Base-by-base conservation (phyloP, 495 filamentous ascomycete species). In the Hypoxylon rickii region DNA sequence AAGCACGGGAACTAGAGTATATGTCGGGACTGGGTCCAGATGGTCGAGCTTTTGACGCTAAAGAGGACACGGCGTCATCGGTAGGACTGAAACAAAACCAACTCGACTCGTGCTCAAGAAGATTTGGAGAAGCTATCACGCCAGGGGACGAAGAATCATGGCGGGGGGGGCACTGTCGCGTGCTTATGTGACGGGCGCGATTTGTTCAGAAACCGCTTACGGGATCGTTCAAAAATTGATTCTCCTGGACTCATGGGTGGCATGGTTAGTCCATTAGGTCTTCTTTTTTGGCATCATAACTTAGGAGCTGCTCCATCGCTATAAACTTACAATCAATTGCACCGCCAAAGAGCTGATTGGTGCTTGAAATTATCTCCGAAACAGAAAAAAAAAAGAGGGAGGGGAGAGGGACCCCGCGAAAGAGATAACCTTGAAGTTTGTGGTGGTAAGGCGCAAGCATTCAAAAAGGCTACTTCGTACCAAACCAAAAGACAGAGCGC, bases 1-100 rank as follows among this genome's bases (percentile, higher is more conserved):
- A 50, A 58, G 44, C 43, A 41, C 53, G 44, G 59, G 59, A 54
- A 33, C 52, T 57, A 63, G 49, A 53, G 59, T 37, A 44, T 31
- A 45, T 44, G 44, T 63, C 38, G 53, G 44, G 26, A 36, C 19
- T 40, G 32, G 37, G 19, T 49, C 37, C 53, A 45, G 36, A 48
- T 57, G 40, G 46, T 58, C 44, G 48, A 63, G 37, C 20, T 58
- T 38, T 34, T 36, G 26, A 37, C 44, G 44, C 59, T 54, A 58
- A 22, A 58, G 20, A 32, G 17, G 8, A 33, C 53, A 32, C 53
- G 37, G 40, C 24, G 53, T 58, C 53, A 49, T 57, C 53, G 55
- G 43, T 16, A 43, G 43, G 7, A 44, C 29, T 26, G 37, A 11
- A 12, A 40, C 13, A 44, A 11, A n/a, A 44, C 18, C 38, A 19